Evolutionary conservation across 2,329 filamentous ascomycete genomes (phyloP).

Genomic region (Fusarium abutilonis): DNA sequence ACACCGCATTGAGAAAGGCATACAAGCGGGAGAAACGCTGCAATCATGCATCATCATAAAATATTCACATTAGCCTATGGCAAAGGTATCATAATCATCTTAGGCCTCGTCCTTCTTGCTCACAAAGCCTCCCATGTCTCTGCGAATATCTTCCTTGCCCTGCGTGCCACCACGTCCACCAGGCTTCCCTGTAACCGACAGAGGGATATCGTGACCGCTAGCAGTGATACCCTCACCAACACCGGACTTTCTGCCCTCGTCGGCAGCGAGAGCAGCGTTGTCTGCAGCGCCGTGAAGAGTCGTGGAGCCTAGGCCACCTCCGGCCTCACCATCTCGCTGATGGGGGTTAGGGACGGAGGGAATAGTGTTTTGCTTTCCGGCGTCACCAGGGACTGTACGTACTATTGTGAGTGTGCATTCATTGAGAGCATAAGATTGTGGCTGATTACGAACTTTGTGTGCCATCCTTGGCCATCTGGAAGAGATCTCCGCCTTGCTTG

Average conservation of each 20-base stretch:
- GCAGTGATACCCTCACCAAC: conserved; percentile 16
- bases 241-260: not conserved
- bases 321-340: conserved; percentile 9
- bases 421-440: accelerated
- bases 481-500: conserved; percentile 30
- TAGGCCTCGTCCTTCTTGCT: conserved; percentile 8
- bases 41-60: not conserved
- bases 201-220: conserved; percentile 15
- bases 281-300: conserved; percentile 13
- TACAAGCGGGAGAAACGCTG: too few species aligned
- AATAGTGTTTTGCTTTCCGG: conserved; percentile 22
- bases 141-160: conserved; percentile 17
- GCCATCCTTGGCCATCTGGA: conserved; percentile 32
- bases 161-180: conserved; percentile 20
- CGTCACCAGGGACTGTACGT: conserved; percentile 9
- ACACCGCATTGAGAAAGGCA: too few species aligned
- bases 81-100: not conserved
- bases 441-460: conserved; percentile 1
- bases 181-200: conserved; percentile 13
- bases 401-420: accelerated
- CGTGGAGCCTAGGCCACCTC: conserved; percentile 17
- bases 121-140: conserved; percentile 4
- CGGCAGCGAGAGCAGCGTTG: not conserved
- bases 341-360: conserved; percentile 20
- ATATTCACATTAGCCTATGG: not conserved